phyloP scores from a whole-genome alignment of 1,139 yeast species.

The Saccharomyces hybrid region DNA sequence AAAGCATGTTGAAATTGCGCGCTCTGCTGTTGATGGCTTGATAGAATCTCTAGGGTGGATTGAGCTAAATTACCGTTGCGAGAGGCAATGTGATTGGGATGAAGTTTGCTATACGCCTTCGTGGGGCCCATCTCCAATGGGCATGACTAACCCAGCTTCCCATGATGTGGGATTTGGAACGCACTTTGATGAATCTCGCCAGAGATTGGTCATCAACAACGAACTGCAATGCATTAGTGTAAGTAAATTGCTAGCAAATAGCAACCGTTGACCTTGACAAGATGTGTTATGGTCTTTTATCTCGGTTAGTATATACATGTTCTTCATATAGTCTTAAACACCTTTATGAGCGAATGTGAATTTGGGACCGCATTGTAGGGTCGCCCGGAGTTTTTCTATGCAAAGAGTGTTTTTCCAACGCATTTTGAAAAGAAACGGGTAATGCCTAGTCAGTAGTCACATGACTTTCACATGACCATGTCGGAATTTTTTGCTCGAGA shows the following conservation, averaged over 20 bases:
- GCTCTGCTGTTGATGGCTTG: conserved; percentile 16
- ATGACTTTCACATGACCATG: too few relatives aligned
- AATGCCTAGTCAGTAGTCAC: too few relatives aligned
- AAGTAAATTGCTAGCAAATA: background rate
- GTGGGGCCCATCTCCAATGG: conserved; percentile 52
- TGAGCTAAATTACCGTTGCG: conserved; percentile 37
- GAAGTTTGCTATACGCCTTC: conserved; percentile 49
- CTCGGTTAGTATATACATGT: too few relatives aligned
- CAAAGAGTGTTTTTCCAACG: too few relatives aligned
- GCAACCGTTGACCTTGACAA: background rate
- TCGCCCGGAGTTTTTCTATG: too few relatives aligned
- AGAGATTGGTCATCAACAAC: conserved; percentile 16
- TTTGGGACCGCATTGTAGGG: too few relatives aligned
- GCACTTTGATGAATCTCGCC: conserved; percentile 12
- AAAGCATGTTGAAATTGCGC: conserved; percentile 10
- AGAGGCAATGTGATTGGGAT: conserved; percentile 36
- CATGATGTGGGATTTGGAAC: conserved; percentile 11
- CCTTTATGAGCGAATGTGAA: too few relatives aligned
- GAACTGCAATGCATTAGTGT: conserved; percentile 19
- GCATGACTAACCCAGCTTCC: conserved; percentile 19
- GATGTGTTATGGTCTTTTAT: too few relatives aligned
- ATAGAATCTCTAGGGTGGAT: conserved; percentile 37
- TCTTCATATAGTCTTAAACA: too few relatives aligned
- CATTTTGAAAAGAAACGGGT: too few relatives aligned
- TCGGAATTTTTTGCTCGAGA: too few relatives aligned